Evolutionary conservation across 257 asterid species (phyloP), one percentile per base, ranked within the genome.

Genomic region (Penstemon barbatus): DNA sequence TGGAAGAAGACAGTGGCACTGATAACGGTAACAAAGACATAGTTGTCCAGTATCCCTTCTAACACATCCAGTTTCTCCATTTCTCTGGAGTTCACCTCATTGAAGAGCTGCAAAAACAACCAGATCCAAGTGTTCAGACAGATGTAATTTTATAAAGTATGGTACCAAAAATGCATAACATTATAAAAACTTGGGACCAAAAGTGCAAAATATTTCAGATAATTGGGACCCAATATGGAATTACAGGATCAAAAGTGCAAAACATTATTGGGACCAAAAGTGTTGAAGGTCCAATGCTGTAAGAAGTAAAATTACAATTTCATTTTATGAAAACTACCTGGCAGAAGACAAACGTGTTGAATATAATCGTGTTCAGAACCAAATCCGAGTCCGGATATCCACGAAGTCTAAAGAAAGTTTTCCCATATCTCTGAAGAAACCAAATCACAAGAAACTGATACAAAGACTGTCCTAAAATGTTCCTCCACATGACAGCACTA

Each of bases 281-380:
- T 25, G 33, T 25, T 25, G 33, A 25, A 25, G 33, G 33, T 25
- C 33, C 33, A 25, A 25, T 25, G 33, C 33, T 25, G 33, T 25
- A 25, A 25, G 33, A 25, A 1, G 2, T 25, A 25, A 25, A 25
- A 25, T 1, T 25, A 25, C 33, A 25, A 25, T 25, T 25, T 25
- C 33, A 25, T 25, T 25, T 25, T 1, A 25, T 2, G 33, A 68
- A 62, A 6, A 55, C 76, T 72, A 93, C 99, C 96, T 90, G 99
- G 73, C 99, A 93, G 83, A 93, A 93, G 49, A 93, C 99, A 2
- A 93, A 93, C 1, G 99, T 75, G 70, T 93, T 93, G 96, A 93
- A 93, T 50, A 93, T 88, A 19, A 93, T 77, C 0, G 99, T 93
- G 87, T 93, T 93, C 25, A 93, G 97, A 72, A 84, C 84, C 77